A percentile compares a stretch with the other conserved stretches of the same genome.
These are phyloP conservation scores for Geotrichum klebahnii DNA, from an alignment of 1,139 yeast genomes.

Conservation along the genomic window DNA sequence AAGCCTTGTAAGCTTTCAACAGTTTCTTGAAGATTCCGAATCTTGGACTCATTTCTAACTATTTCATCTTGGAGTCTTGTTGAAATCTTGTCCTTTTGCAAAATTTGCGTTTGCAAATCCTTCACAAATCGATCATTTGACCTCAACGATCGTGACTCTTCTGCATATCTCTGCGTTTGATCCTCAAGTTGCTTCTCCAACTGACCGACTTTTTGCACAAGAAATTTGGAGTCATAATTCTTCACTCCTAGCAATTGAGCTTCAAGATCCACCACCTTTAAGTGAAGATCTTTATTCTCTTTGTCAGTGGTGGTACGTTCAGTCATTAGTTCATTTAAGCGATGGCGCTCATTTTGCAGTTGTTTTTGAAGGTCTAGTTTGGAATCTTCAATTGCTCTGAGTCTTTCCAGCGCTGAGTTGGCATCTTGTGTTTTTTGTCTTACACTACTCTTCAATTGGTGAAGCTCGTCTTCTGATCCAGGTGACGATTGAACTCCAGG, in stretches of 20 bases:
- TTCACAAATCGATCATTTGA: conserved; percentile 34
- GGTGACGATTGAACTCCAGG: conserved; percentile 19
- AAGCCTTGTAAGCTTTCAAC: conserved; percentile 43
- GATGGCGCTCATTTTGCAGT: conserved; percentile 32
- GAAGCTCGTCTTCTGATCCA: conserved; percentile 23
- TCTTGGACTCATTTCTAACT: conserved; percentile 37
- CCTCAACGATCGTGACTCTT: conserved; percentile 37
- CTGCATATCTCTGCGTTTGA: conserved; percentile 37
- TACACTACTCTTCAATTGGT: conserved; percentile 26
- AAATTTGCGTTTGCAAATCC: conserved; percentile 33
- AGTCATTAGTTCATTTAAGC: conserved; percentile 30
- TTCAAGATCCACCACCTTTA: conserved; percentile 37
- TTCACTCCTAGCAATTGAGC: conserved; percentile 32
- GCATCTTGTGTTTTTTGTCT: conserved; percentile 29
- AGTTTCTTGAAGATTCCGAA: conserved; percentile 40
- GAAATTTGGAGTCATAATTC: conserved; percentile 26
- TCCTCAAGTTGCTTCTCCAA: conserved; percentile 40
- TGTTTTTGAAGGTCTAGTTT: conserved; percentile 24
- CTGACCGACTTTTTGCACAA: conserved; percentile 35
- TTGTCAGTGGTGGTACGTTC: conserved; percentile 32
- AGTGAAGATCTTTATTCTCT: conserved; percentile 35
- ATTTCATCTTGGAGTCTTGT: conserved; percentile 36
- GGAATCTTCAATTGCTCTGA: conserved; percentile 17
- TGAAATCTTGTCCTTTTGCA: conserved; percentile 31
- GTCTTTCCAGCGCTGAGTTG: conserved; percentile 18